Evolutionary conservation across 129 eudicot genomes (phyloP).

Genomic region (Silybum marianum): DNA sequence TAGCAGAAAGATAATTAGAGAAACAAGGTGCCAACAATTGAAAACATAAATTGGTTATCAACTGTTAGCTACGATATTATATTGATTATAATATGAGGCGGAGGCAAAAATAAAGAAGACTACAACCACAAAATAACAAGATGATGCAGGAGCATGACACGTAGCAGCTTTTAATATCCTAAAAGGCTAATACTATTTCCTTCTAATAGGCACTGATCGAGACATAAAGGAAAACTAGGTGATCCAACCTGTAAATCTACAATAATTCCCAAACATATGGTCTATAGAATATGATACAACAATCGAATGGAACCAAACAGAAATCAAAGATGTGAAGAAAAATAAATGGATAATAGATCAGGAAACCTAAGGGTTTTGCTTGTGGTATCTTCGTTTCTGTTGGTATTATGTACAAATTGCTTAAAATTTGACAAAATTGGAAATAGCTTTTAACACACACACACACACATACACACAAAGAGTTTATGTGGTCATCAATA

Average conservation of each 20-base stretch:
- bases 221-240: background rate
- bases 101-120: slow-evolving; percentile 17
- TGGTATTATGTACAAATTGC: background rate
- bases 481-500: slow-evolving; percentile 8
- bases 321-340: background rate
- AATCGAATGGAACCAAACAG: background rate
- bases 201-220: background rate
- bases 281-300: background rate
- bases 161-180: background rate
- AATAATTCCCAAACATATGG: background rate
- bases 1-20: background rate
- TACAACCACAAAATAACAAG: slow-evolving; percentile 15
- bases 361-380: background rate
- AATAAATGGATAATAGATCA: background rate
- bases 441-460: slow-evolving; percentile 1
- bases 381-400: background rate
- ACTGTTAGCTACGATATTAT: slow-evolving; percentile 3
- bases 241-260: background rate
- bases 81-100: background rate
- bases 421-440: background rate
- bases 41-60: background rate
- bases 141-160: background rate
- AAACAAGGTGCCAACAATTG: background rate
- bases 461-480: background rate
- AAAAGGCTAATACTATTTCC: background rate